A percentile compares a stretch with the other conserved stretches of the same genome.
These are phyloP conservation scores for Haematococcus sp. DNA, from an alignment of 139 green algal genomes.

Conservation along the genomic window DNA sequence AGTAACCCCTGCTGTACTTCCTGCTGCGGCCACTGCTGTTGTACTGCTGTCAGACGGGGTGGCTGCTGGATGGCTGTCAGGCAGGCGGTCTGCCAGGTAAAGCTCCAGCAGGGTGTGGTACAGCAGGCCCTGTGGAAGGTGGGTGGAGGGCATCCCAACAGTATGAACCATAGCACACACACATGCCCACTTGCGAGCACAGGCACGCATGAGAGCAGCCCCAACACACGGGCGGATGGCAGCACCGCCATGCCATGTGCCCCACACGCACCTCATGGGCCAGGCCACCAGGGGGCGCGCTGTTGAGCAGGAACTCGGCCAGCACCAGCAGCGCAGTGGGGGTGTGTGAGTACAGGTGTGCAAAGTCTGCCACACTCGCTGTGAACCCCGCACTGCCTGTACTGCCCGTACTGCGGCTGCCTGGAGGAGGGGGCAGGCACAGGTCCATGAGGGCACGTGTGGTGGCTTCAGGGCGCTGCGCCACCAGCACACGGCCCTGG, in stretches of 20 bases:
- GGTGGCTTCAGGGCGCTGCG: constrained; percentile 62
- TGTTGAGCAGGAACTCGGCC: constrained; percentile 83
- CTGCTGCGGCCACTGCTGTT: background rate
- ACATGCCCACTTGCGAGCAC: too few relatives aligned
- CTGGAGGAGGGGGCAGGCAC: constrained; percentile 51
- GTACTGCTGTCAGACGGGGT: background rate
- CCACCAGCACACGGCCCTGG: constrained; percentile 50
- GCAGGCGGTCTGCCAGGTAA: constrained; percentile 63
- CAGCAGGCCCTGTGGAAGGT: constrained; percentile 52
- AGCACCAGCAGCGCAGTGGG: constrained; percentile 75
- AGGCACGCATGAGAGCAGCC: too few relatives aligned
- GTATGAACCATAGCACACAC: too few relatives aligned
- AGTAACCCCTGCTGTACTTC: background rate
- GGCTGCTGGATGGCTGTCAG: background rate
- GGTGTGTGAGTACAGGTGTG: constrained; percentile 77
- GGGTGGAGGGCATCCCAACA: too few relatives aligned
- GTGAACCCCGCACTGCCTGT: constrained; percentile 33
- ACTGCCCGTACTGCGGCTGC: background rate
- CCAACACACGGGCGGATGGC: too few relatives aligned
- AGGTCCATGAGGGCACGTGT: constrained; percentile 87
- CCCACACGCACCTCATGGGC: background rate
- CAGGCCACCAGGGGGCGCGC: background rate
- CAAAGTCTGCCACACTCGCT: constrained; percentile 76
- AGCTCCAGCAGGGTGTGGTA: constrained; percentile 88
- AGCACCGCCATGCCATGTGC: background rate